Conservation (phyloP, 352 stramenopile genomes). For the Plasmopara halstedii region DNA sequence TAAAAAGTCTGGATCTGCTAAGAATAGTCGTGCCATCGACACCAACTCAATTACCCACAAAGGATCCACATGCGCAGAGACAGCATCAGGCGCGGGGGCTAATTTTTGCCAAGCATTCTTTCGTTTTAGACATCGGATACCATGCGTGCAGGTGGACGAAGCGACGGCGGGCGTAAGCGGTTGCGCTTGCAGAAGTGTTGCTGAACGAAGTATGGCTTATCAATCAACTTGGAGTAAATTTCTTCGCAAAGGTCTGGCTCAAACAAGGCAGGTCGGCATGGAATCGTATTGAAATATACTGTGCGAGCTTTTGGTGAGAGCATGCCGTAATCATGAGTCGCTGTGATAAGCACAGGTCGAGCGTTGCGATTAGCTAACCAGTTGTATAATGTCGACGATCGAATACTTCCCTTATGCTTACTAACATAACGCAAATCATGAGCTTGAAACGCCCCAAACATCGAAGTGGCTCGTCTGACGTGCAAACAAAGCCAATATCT, state of each 20-base stretch:
- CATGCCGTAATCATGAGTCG: not conserved
- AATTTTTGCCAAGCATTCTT: not conserved
- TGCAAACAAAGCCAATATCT: not conserved
- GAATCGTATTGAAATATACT: not conserved
- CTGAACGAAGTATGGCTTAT: not conserved
- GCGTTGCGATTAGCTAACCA: not conserved
- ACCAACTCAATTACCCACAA: too few species aligned
- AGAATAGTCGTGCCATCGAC: constrained; percentile 88
- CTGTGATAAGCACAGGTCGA: not conserved
- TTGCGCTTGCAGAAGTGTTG: not conserved
- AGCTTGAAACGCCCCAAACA: not conserved
- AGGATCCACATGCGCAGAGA: too few species aligned
- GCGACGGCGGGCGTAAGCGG: not conserved
- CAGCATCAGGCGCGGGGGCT: too few species aligned
- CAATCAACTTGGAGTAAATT: not conserved
- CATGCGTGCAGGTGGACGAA: not conserved
- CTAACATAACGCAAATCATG: not conserved
- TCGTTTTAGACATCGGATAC: not conserved
- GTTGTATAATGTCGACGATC: not conserved
- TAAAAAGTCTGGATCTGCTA: constrained; percentile 93
- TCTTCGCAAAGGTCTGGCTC: not conserved
- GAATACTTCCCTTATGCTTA: not conserved
- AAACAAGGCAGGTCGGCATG: not conserved
- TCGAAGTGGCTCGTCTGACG: not conserved
- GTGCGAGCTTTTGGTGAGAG: not conserved